Evolutionary conservation across 2,329 filamentous ascomycete species (phyloP).

Genomic region (Fusarium sp.): DNA sequence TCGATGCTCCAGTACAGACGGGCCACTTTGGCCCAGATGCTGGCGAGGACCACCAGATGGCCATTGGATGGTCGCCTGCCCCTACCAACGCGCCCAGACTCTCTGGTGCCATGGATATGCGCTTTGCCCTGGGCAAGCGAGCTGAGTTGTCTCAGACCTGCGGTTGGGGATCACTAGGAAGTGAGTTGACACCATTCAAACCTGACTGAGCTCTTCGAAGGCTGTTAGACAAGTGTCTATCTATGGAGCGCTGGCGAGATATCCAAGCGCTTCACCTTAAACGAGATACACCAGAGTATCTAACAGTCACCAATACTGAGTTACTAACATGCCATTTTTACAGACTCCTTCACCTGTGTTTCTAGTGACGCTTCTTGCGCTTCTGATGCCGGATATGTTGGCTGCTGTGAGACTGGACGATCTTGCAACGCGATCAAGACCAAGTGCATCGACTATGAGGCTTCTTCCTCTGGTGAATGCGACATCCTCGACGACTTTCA

Average conservation of each 20-base stretch:
- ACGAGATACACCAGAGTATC: not conserved
- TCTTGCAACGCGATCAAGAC: slow-evolving; percentile 49
- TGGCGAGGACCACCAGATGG: slow-evolving; percentile 40
- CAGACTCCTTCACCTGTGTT: slow-evolving; percentile 48
- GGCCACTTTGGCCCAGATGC: slow-evolving; percentile 18
- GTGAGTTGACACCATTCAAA: slow-evolving; percentile 40
- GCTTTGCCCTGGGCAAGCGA: slow-evolving; percentile 46
- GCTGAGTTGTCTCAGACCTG: slow-evolving; percentile 45
- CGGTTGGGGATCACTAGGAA: slow-evolving; percentile 46
- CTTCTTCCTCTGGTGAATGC: slow-evolving; percentile 42
- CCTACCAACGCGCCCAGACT: slow-evolving; percentile 48
- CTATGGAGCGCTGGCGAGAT: not conserved
- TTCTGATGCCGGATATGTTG: slow-evolving; percentile 42
- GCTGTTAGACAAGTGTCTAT: not conserved
- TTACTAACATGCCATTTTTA: slow-evolving; percentile 1
- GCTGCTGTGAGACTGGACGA: slow-evolving; percentile 48
- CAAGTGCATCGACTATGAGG: slow-evolving; percentile 47
- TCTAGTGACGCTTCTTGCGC: slow-evolving; percentile 43
- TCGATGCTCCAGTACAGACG: slow-evolving; percentile 47
- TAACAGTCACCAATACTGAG: not conserved
- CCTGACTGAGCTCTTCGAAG: not conserved
- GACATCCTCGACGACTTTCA: slow-evolving; percentile 46
- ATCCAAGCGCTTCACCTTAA: not conserved
- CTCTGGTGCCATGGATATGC: slow-evolving; percentile 46
- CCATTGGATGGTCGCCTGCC: slow-evolving; percentile 47